These are phyloP conservation scores for Fraxinus greggii DNA, from an alignment of 305 asterid genomes.

Conservation along the genomic window DNA sequence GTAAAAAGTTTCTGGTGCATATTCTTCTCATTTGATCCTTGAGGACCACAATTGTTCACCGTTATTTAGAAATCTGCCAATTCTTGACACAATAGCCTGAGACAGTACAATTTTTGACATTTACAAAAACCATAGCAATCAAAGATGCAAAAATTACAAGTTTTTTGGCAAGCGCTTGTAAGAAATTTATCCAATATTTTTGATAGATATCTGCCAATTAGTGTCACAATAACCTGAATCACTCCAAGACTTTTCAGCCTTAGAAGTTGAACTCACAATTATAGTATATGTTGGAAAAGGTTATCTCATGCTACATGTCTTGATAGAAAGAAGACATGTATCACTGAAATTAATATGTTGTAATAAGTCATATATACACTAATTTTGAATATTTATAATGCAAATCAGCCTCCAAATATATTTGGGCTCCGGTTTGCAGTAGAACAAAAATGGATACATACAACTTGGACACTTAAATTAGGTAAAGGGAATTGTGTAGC, in stretches of 20 bases:
- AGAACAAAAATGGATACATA: slow-evolving; percentile 16
- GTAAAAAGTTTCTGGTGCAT: neutral
- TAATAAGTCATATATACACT: slow-evolving; percentile 15
- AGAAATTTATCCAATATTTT: neutral
- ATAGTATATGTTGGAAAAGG: neutral
- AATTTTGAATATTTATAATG: slow-evolving; percentile 12
- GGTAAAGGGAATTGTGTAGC: neutral
- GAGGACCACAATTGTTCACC: neutral
- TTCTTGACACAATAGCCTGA: neutral
- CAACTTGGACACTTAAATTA: slow-evolving; percentile 13
- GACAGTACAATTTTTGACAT: neutral
- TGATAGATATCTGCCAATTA: neutral
- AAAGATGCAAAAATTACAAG: neutral
- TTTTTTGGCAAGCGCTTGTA: neutral
- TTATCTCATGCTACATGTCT: slow-evolving; percentile 8
- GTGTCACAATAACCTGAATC: neutral
- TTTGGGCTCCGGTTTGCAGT: slow-evolving; percentile 14
- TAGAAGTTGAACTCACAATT: neutral
- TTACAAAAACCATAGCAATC: neutral
- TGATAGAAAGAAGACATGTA: slow-evolving; percentile 21
- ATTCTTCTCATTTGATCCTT: neutral
- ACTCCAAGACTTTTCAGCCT: neutral
- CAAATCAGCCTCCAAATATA: slow-evolving; percentile 15
- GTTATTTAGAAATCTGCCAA: neutral
- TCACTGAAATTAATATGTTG: slow-evolving; percentile 7